Conservation (phyloP, 345 rosid genomes). For the Eucalyptus curtisii region DNA sequence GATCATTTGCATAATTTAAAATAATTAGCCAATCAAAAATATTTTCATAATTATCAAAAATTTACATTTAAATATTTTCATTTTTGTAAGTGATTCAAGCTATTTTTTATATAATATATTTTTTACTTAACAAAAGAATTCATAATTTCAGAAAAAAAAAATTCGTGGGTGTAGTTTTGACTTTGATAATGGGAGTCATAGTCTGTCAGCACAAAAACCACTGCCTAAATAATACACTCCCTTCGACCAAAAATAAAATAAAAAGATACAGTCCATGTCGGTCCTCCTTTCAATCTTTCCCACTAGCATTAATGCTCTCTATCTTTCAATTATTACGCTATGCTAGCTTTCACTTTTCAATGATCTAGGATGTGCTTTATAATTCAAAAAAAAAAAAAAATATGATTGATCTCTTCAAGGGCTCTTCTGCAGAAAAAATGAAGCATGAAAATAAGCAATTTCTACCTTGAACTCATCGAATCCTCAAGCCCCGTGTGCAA, state of each 20-base stretch:
- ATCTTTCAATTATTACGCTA: background rate
- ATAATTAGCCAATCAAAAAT: too few relatives aligned
- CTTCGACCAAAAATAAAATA: too few relatives aligned
- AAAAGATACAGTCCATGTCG: background rate
- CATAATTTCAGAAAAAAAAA: background rate
- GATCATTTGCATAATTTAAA: too few relatives aligned
- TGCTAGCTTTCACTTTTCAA: background rate
- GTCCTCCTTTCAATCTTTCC: background rate
- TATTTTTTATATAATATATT: too few relatives aligned
- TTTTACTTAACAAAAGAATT: background rate
- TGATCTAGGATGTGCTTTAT: background rate
- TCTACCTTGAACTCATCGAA: background rate
- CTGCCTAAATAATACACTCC: background rate
- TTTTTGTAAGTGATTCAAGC: background rate
- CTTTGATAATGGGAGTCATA: background rate
- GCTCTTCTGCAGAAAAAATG: background rate
- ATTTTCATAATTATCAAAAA: too few relatives aligned
- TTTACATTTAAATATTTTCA: too few relatives aligned
- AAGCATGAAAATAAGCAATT: background rate
- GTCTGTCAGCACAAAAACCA: background rate
- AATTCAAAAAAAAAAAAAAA: background rate
- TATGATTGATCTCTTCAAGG: background rate
- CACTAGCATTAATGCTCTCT: background rate
- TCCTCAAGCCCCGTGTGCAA: background rate
- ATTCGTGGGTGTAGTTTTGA: background rate